Evolutionary conservation across 2,329 filamentous ascomycete species (phyloP).

Genomic region (Colletotrichum nymphaeae): DNA sequence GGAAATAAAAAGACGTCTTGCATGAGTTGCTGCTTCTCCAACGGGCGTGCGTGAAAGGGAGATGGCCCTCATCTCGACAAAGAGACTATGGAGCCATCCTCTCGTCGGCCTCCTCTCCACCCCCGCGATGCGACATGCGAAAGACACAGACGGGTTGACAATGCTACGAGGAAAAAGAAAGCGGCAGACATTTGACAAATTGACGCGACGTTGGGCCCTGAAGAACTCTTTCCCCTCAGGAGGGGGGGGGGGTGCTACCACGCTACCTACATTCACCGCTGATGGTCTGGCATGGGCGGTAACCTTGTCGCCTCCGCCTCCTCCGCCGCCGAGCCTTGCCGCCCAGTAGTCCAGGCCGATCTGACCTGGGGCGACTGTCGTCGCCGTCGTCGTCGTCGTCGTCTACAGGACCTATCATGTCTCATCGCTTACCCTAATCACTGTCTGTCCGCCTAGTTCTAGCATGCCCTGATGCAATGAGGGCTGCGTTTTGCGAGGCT

Average conservation of each 20-base stretch:
- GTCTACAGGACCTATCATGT: neutral
- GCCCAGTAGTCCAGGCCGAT: neutral
- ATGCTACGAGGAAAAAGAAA: slow-evolving; percentile 6
- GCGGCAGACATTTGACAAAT: neutral
- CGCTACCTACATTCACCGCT: slow-evolving; percentile 1
- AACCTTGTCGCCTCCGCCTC: neutral
- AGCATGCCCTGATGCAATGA: neutral
- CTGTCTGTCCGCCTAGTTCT: neutral
- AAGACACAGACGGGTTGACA: neutral
- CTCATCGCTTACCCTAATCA: neutral
- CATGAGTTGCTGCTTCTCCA: neutral
- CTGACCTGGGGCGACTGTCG: neutral
- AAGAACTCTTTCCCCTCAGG: neutral
- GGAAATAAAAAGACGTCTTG: neutral
- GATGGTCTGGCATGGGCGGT: too few relatives aligned
- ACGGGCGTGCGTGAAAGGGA: neutral
- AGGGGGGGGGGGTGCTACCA: neutral
- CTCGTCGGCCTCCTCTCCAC: neutral
- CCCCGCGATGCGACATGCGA: neutral
- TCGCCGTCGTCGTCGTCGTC: neutral
- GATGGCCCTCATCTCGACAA: neutral
- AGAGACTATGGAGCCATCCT: neutral
- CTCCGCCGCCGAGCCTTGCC: neutral
- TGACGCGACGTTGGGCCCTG: neutral
- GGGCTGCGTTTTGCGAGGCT: neutral